These are phyloP conservation scores for Uronychia binucleata DNA, from an alignment of 73 alveolate genomes.

Conservation along the genomic window DNA sequence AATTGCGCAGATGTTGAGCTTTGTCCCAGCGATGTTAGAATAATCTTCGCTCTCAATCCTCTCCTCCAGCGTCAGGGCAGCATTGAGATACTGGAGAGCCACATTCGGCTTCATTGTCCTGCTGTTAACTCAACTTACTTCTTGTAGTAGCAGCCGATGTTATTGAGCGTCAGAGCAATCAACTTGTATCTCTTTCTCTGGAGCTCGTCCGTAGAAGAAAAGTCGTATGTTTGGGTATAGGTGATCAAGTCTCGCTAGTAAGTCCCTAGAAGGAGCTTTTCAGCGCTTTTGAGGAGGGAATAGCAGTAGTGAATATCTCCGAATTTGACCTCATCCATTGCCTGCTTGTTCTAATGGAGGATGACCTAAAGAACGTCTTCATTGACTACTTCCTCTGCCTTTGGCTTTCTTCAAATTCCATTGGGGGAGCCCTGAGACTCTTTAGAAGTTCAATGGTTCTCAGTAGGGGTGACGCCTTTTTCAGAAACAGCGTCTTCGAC, in stretches of 20 bases:
- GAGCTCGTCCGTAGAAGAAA: not conserved
- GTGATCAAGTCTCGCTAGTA: not conserved
- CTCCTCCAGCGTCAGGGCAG: not conserved
- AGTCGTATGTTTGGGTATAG: not conserved
- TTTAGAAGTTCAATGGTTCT: no score
- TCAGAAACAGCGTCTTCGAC: no score
- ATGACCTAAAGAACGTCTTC: not conserved
- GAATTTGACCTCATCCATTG: not conserved
- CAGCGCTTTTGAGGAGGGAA: not conserved
- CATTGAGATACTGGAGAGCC: not conserved
- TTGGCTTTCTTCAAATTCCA: no score
- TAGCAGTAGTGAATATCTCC: not conserved
- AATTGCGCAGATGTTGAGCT: slow-evolving; percentile 44
- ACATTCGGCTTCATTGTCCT: not conserved
- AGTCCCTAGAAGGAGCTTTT: not conserved
- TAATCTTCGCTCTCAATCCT: not conserved
- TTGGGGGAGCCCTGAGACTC: no score
- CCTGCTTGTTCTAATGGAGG: not conserved
- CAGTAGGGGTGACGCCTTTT: no score
- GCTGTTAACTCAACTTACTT: not conserved
- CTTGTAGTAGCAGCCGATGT: not conserved
- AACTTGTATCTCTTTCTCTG: not conserved
- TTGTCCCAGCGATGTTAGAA: slow-evolving; percentile 40
- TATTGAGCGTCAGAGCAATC: not conserved
- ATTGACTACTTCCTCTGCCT: not conserved